Percentiles rank a stretch among this genome's conserved stretches.
Evolutionary conservation across 768 basidiomycete species (phyloP).

Genomic region (Tylopilus sp.): DNA sequence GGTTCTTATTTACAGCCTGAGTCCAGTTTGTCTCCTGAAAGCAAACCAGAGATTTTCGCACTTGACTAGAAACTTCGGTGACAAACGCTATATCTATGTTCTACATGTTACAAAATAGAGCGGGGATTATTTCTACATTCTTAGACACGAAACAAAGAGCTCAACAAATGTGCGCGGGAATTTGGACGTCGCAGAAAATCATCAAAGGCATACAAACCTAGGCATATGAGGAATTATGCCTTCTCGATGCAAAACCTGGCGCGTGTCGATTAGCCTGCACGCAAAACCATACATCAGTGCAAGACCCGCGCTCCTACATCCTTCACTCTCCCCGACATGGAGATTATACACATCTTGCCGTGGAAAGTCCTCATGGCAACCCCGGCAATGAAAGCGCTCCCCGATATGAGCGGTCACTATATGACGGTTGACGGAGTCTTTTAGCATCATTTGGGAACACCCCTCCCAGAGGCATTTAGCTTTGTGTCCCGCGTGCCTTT

Average conservation of each 20-base stretch:
- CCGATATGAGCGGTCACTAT: conserved; percentile 4
- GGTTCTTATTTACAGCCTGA: too few relatives aligned
- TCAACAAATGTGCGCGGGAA: too few relatives aligned
- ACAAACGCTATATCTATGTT: too few relatives aligned
- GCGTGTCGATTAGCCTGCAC: not conserved
- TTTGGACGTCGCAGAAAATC: too few relatives aligned
- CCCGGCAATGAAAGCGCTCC: conserved; percentile 5
- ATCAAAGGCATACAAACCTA: too few relatives aligned
- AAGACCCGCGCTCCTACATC: not conserved
- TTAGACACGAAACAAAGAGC: too few relatives aligned
- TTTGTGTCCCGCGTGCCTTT: not conserved
- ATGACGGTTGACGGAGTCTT: conserved; percentile 9
- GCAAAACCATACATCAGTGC: not conserved
- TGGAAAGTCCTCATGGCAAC: conserved; percentile 1
- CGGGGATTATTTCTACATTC: too few relatives aligned
- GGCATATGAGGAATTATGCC: not conserved
- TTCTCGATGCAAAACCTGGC: not conserved
- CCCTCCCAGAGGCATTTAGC: conserved; percentile 4
- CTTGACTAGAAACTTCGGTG: too few relatives aligned
- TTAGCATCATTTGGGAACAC: not conserved
- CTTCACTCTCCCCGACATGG: not conserved
- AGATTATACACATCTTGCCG: conserved; percentile 8
- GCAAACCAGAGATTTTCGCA: too few relatives aligned
- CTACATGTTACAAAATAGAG: too few relatives aligned
- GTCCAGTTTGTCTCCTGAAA: too few relatives aligned